These are phyloP conservation scores for Primulina eburnea DNA, from an alignment of 257 asterid species.

Conservation along the genomic window DNA sequence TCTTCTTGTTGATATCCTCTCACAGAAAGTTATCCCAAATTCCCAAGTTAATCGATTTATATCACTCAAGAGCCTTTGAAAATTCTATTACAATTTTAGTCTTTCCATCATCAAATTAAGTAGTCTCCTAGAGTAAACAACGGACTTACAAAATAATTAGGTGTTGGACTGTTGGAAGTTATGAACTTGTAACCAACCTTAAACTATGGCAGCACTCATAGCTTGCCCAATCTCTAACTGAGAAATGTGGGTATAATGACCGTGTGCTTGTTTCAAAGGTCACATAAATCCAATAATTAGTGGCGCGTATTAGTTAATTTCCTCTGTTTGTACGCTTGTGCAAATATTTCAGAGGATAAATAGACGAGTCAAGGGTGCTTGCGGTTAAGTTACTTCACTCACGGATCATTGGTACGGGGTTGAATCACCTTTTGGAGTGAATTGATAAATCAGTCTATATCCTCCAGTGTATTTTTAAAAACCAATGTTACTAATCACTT, in stretches of 20 bases:
- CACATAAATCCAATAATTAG: background rate
- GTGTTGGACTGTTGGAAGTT: background rate
- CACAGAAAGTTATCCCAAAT: background rate
- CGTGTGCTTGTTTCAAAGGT: background rate
- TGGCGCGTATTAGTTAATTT: background rate
- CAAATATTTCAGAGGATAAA: background rate
- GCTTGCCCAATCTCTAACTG: background rate
- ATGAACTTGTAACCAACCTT: constrained; percentile 2
- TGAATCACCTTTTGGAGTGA: background rate
- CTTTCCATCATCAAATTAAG: background rate
- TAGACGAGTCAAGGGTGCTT: background rate
- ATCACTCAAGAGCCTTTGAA: background rate
- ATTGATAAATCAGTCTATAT: background rate
- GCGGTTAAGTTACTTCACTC: background rate
- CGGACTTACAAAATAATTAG: background rate
- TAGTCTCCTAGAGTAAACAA: constrained; percentile 1
- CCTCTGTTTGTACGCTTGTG: background rate
- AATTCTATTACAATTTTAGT: background rate
- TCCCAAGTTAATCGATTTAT: too few species aligned
- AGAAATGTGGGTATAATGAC: background rate
- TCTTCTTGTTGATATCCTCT: constrained; percentile 4
- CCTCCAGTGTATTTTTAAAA: background rate
- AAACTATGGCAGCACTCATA: background rate
- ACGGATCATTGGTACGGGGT: background rate
- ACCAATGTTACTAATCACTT: background rate